Conservation (phyloP, 129 eudicot species). For the Rutidosis leptorrhynchoides region DNA sequence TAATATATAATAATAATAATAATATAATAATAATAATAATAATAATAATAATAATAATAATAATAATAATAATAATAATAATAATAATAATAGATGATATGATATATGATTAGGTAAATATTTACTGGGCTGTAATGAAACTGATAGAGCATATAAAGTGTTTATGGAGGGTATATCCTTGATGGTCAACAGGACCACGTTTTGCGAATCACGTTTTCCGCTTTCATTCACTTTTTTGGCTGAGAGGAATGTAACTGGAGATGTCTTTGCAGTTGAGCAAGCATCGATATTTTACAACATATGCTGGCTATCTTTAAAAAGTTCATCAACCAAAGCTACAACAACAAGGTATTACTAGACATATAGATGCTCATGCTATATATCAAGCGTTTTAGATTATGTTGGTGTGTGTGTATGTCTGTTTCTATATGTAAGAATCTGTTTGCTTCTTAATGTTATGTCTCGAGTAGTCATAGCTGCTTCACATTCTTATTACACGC, state of each 20-base stretch:
- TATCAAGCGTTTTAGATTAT: not conserved
- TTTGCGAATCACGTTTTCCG: conserved; percentile 24
- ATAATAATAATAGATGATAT: too few relatives aligned
- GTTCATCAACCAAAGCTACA: conserved; percentile 35
- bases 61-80: too few relatives aligned
- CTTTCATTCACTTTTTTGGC: conserved; percentile 24
- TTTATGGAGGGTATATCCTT: conserved; percentile 42
- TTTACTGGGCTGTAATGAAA: conserved; percentile 30
- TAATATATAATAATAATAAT: too few relatives aligned
- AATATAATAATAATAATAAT: too few relatives aligned
- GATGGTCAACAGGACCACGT: conserved; percentile 35
- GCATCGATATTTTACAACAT: conserved; percentile 53
- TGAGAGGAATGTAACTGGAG: conserved; percentile 42
- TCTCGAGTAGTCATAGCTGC: not conserved
- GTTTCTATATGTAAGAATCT: not conserved
- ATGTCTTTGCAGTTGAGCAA: conserved; percentile 53
- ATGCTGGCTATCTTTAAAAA: conserved; percentile 44
- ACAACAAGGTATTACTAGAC: conserved; percentile 52
- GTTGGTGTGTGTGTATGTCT: not conserved
- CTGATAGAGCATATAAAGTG: conserved; percentile 43
- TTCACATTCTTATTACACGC: conserved; percentile 1
- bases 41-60: too few relatives aligned
- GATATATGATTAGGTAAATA: too few relatives aligned
- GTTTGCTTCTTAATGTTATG: not conserved
- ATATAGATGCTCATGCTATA: not conserved